Base-by-base conservation (phyloP, 768 basidiomycete species). In the Auriscalpium vulgare region DNA sequence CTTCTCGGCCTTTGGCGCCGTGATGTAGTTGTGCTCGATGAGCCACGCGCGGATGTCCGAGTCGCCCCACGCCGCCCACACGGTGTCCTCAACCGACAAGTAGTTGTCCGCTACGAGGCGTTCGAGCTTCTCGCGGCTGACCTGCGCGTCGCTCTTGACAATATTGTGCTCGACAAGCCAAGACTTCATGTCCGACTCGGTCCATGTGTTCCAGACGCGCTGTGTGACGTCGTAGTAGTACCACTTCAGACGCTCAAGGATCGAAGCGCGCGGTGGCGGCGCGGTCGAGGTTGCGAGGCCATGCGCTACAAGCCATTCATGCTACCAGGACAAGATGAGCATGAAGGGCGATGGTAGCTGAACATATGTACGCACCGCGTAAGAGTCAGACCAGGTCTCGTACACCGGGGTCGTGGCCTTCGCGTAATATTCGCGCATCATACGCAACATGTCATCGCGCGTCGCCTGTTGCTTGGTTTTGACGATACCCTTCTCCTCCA, bases 331-430 rank as follows among this genome's bases (percentile, higher is more conserved):
- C 19, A 37, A 2, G 23, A 29, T 63, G 10, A 1, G 37, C 35
- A 37, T 40, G 46, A 19, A 57, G 53, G 37, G 6, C 4, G 19
- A 10, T 47, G 9, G 38, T 10, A 19, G 23, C 37, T 47, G 10
- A 13, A 37, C n/a, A n/a, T 8, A 5, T 5, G 4, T 23, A 67
- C 84, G 50, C 58, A 88, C 88, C 51, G 94, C 82, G 67, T 90
- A 88, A 3, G 83, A 85, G 66, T 90, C 87, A 53, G 84, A 85
- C 95, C 95, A 98, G 3, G 84, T 80, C 19, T 89, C 75, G 83
- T 89, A 98, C 38, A 87, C 69, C 2, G 88, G 87, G 54, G 78
- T 72, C 19, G 82, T 65, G 7, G 81, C 75, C 50, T 76, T 74
- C 40, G 79, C 80, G 66, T 92, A 94, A 0, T 83, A 76, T 36